Conservation (phyloP, 2,329 filamentous ascomycete genomes). For the Pezicula neosporulosa region DNA sequence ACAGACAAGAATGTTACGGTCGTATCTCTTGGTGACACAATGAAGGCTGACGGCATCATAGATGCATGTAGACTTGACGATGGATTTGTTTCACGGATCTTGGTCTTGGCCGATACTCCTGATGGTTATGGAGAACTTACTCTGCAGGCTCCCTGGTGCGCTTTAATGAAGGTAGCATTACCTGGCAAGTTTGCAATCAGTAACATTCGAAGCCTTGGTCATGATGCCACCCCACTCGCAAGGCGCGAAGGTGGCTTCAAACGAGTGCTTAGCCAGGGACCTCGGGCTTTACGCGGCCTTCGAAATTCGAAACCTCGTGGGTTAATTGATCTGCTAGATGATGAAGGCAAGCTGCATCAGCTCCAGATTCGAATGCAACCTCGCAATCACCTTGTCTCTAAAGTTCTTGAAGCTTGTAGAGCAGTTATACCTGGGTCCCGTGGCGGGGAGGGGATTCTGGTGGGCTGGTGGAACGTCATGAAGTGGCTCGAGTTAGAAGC, state of each 20-base stretch:
- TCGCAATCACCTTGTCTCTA: conserved; percentile 56
- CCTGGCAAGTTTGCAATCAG: conserved; percentile 54
- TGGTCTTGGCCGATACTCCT: conserved; percentile 64
- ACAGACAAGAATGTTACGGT: conserved; percentile 26
- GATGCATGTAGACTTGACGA: conserved; percentile 72
- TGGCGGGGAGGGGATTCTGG: conserved; percentile 58
- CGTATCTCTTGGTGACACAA: conserved; percentile 20
- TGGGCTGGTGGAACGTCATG: conserved; percentile 71
- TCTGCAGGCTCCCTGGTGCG: conserved; percentile 73
- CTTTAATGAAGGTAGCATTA: conserved; percentile 62
- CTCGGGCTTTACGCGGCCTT: conserved; percentile 38
- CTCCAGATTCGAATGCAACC: conserved; percentile 67
- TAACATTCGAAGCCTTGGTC: conserved; percentile 57
- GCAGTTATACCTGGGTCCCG: conserved; percentile 57
- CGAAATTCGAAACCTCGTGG: conserved; percentile 57
- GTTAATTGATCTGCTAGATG: conserved; percentile 63
- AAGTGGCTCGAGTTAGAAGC: conserved; percentile 60
- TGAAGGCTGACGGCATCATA: conserved; percentile 60
- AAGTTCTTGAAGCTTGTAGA: conserved; percentile 57
- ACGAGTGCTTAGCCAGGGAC: conserved; percentile 39
- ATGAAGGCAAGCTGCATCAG: conserved; percentile 59
- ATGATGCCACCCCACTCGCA: conserved; percentile 46
- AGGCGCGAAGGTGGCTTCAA: conserved; percentile 49
- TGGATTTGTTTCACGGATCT: conserved; percentile 62
- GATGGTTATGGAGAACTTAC: conserved; percentile 64